Percentiles rank a stretch among this genome's conserved stretches.
Conservation (phyloP, 495 filamentous ascomycete species). For the Annulohypoxylon stygium region DNA sequence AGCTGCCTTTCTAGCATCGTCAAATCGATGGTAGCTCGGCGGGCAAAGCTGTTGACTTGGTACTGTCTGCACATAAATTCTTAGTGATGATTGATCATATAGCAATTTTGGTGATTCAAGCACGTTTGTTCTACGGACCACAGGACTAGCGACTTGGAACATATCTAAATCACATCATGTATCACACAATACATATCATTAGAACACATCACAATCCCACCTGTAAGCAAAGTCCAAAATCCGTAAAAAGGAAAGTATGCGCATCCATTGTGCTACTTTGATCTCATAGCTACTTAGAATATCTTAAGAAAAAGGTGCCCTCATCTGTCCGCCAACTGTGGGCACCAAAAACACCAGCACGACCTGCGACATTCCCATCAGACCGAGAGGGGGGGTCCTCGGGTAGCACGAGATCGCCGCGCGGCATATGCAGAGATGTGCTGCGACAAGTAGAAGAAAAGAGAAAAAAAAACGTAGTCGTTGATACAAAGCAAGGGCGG, state of each 20-base stretch:
- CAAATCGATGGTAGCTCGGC: background rate
- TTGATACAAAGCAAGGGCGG: slow-evolving; percentile 30
- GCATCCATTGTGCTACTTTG: slow-evolving; percentile 36
- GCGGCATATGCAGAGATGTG: background rate
- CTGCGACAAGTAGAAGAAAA: slow-evolving; percentile 18
- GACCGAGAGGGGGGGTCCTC: background rate
- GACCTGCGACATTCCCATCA: background rate
- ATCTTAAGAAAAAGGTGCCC: slow-evolving; percentile 2
- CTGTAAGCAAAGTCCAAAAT: background rate
- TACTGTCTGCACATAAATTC: background rate
- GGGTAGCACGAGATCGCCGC: slow-evolving; percentile 1
- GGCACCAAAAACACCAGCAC: slow-evolving; percentile 24
- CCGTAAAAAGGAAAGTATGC: slow-evolving; percentile 23
- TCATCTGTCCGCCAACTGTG: slow-evolving; percentile 18
- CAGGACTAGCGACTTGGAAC: background rate
- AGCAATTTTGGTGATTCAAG: background rate
- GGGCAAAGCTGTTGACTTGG: background rate
- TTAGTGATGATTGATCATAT: background rate
- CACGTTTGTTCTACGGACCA: background rate
- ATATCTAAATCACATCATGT: background rate
- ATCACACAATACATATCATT: background rate
- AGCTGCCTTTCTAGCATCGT: background rate
- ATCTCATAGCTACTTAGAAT: slow-evolving; percentile 23
- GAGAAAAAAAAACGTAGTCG: slow-evolving; percentile 19
- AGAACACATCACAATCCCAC: background rate